Evolutionary conservation across 2,329 filamentous ascomycete species (phyloP), one percentile per base, ranked within the genome.

Genomic region (Epichloe scottii): DNA sequence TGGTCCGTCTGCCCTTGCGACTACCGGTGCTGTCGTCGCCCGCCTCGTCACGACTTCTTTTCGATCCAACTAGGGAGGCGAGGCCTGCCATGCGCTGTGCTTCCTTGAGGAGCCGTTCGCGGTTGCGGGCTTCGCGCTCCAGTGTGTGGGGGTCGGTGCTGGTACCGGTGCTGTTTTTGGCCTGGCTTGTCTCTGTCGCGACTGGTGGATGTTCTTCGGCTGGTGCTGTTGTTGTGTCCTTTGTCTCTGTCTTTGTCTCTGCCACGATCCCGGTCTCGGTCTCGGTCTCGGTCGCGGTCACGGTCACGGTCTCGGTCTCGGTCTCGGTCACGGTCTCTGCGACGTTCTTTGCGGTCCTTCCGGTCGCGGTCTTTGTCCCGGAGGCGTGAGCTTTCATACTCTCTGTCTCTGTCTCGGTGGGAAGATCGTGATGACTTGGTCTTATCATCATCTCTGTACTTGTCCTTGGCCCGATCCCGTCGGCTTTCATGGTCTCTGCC

Each of bases 81-180:
- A 81, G 62, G 42, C 77, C 72, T 43, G 80, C 73, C 65, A 84
- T 78, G 37, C 79, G 76, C 65, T 87, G 81, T 39, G 81, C 79
- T 65, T 88, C 84, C 59, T 82, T 84, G 12, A 84, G 70, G 48
- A 86, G 70, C 26, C 84, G 73, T 63, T 85, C 82, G 44, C 82
- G 74, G 59, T 84, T 77, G 15, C 81, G 71, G 12, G 78, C 78
- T 61, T 86, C 83, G 21, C 84, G 79, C 64, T 88, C 84, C 0
- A 82, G 70, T 1, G 84, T 83, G 63, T 87, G 83, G n/a, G 79
- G 74, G 56, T 85, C 81, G 53, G 62, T 58, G 50, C 53, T 50
- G 21, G 46, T 41, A 40, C 51, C 52, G 45, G 39, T 39, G 49
- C 48, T 43, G 56, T 47, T 30, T 4, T 30, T 10, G 37, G 66